Evolutionary conservation across 345 rosid genomes (phyloP).

Genomic region (Populus pruinosa): DNA sequence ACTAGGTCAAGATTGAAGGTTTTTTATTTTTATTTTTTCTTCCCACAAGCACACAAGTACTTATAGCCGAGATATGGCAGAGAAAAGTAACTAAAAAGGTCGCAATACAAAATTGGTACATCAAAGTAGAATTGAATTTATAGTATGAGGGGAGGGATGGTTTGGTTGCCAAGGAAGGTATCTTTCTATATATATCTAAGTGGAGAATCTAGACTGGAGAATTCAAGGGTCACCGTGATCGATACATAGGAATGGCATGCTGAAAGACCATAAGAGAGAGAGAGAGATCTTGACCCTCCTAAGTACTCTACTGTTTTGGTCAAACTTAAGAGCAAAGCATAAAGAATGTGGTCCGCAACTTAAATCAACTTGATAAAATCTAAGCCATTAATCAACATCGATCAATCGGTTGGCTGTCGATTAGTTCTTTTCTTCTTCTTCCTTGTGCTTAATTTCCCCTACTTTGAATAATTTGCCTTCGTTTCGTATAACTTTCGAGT

Average conservation of each 20-base stretch:
- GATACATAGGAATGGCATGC: not conserved
- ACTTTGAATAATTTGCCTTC: too few species aligned
- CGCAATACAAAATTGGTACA: too few species aligned
- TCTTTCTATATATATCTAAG: not conserved
- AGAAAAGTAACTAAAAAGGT: too few species aligned
- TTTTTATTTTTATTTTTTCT: too few species aligned
- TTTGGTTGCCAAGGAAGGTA: not conserved
- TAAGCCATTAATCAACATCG: not conserved
- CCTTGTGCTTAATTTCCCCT: not conserved
- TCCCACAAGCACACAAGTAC: too few species aligned
- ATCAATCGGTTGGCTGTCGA: too few species aligned
- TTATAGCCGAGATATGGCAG: too few species aligned
- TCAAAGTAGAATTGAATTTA: too few species aligned
- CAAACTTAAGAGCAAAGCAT: constrained; percentile 2
- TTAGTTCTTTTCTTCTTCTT: not conserved
- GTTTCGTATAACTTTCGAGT: too few species aligned
- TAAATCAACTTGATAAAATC: not conserved
- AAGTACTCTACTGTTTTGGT: not conserved
- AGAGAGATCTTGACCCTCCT: not conserved
- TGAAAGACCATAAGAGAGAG: not conserved
- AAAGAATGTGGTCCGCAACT: constrained; percentile 6
- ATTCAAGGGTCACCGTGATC: not conserved
- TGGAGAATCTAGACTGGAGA: constrained; percentile 9
- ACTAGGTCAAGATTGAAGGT: too few species aligned
- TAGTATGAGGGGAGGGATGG: not conserved